Evolutionary conservation across 345 rosid species (phyloP).

Genomic region (Psidium guajava): DNA sequence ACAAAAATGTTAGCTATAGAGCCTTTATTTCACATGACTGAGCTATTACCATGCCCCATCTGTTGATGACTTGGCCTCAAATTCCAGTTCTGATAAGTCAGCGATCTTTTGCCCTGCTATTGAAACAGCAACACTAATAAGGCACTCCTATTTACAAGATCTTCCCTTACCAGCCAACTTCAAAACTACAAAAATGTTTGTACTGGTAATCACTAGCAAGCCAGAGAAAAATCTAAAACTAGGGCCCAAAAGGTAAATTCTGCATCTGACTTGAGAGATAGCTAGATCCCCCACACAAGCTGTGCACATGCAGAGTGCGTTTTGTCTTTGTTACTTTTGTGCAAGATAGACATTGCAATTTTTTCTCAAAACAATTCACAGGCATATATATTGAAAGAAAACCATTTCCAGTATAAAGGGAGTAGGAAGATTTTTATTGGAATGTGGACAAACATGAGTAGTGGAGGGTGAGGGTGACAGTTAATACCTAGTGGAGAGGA

Average conservation of each 20-base stretch:
- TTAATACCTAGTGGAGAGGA: background rate
- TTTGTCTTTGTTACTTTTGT: background rate
- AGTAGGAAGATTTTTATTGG: background rate
- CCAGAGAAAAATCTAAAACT: background rate
- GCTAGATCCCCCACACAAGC: background rate
- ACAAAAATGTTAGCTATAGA: background rate
- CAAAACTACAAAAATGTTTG: background rate
- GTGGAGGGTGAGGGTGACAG: background rate
- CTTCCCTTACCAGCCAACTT: background rate
- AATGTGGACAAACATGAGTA: background rate
- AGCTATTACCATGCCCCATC: conserved; percentile 60
- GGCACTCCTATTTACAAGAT: background rate
- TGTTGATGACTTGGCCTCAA: conserved; percentile 64
- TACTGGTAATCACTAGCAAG: background rate
- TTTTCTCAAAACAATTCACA: background rate
- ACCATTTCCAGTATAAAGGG: background rate
- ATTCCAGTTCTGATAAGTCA: conserved; percentile 32
- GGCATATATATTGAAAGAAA: background rate
- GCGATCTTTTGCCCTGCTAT: conserved; percentile 19
- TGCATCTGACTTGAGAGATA: background rate
- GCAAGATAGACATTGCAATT: background rate
- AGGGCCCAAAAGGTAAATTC: background rate
- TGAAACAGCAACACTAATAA: background rate
- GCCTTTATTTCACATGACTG: background rate
- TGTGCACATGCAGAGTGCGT: background rate